A percentile compares a stretch with the other conserved stretches of the same genome.
Evolutionary conservation across 208 protist genomes (phyloP).

Genomic region (Leishmania tarentolae): DNA sequence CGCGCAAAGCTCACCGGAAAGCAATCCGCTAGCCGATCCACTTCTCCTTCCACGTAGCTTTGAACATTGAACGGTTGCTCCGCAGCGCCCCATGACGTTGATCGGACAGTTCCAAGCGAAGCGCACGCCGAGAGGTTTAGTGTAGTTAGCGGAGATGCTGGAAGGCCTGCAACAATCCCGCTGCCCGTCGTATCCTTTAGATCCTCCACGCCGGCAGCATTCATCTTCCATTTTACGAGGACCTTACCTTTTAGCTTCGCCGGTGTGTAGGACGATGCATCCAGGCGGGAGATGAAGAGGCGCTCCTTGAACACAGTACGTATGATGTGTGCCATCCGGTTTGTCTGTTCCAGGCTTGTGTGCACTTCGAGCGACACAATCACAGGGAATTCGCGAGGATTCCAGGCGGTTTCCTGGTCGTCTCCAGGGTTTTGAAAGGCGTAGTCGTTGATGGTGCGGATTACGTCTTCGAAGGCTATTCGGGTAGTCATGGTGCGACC

Average conservation of each 20-base stretch:
- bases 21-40: slow-evolving; percentile 16
- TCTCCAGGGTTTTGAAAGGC: slow-evolving; percentile 44
- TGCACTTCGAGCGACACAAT: slow-evolving; percentile 90
- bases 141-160: slow-evolving; percentile 3
- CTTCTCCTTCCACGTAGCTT: slow-evolving; percentile 55
- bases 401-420: slow-evolving; percentile 11
- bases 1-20: slow-evolving; percentile 30
- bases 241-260: slow-evolving; percentile 55
- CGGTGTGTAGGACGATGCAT: slow-evolving; percentile 42
- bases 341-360: slow-evolving; percentile 57
- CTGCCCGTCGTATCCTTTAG: slow-evolving; percentile 42
- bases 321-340: slow-evolving; percentile 55
- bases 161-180: slow-evolving; percentile 36
- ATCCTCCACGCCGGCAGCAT: slow-evolving; percentile 39
- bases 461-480: slow-evolving; percentile 61
- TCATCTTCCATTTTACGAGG: slow-evolving; percentile 72
- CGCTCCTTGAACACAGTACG: slow-evolving; percentile 1
- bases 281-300: slow-evolving; percentile 28
- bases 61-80: slow-evolving; percentile 53
- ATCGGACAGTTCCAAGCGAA: slow-evolving; percentile 44
- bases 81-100: slow-evolving; percentile 40
- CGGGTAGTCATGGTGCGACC: slow-evolving; percentile 80
- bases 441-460: slow-evolving; percentile 66
- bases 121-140: slow-evolving; percentile 41
- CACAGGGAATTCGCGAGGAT: slow-evolving; percentile 64